These are phyloP conservation scores for Clohesyomyces aquaticus DNA, from an alignment of 495 filamentous ascomycete genomes.

Conservation along the genomic window DNA sequence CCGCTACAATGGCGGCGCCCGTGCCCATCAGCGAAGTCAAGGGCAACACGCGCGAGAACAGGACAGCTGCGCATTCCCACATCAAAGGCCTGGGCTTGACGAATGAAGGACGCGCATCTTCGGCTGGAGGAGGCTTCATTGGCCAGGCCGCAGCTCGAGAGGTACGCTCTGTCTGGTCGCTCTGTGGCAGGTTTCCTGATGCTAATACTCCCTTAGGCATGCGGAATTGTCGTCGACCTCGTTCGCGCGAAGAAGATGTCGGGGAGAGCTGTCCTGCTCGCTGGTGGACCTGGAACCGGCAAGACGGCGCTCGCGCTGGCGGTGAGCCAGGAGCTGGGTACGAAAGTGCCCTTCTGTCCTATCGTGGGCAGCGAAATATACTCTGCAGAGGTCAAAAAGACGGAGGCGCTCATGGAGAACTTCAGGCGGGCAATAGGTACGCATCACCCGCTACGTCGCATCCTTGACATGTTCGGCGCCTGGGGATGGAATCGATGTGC, in stretches of 20 bases:
- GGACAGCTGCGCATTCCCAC: conserved; percentile 94
- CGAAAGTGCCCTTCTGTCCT: conserved; percentile 95
- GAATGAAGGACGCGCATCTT: conserved; percentile 79
- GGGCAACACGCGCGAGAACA: conserved; percentile 90
- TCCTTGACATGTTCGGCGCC: neutral
- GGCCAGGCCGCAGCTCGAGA: conserved; percentile 88
- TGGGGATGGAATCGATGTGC: neutral
- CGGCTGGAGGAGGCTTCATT: conserved; percentile 77
- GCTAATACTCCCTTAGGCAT: conserved; percentile 61
- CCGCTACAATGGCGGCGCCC: conserved; percentile 34
- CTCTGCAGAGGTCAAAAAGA: conserved; percentile 98
- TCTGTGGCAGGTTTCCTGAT: neutral
- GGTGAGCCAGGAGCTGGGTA: conserved; percentile 92
- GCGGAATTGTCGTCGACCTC: conserved; percentile 91
- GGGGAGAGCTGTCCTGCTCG: conserved; percentile 87
- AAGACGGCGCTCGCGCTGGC: conserved; percentile 96
- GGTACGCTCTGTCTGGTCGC: conserved; percentile 48
- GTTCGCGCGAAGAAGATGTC: conserved; percentile 97
- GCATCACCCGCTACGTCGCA: neutral
- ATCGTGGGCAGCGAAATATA: conserved; percentile 98
- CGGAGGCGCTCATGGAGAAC: conserved; percentile 97
- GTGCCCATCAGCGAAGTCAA: conserved; percentile 96
- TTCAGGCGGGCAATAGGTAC: conserved; percentile 92
- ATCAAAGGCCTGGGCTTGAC: conserved; percentile 91
- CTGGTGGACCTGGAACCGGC: conserved; percentile 90